phyloP scores from a whole-genome alignment of 2,329 filamentous ascomycete species.

The Zasmidium angulare region DNA sequence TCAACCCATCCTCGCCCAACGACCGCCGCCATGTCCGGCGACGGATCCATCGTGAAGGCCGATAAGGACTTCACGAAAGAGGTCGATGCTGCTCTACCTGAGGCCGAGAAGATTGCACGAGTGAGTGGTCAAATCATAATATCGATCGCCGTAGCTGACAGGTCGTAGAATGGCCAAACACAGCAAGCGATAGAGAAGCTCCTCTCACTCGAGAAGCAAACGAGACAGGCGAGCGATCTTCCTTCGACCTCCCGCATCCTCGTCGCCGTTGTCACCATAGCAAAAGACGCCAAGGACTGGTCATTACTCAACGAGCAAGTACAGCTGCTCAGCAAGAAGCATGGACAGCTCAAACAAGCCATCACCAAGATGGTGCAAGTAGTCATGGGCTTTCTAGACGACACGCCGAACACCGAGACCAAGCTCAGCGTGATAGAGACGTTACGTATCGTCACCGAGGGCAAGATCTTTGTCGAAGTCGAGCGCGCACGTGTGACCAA shows the following conservation, averaged over 20 bases:
- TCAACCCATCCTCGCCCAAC: background rate
- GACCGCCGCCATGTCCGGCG: conserved; percentile 63
- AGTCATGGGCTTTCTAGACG: conserved; percentile 87
- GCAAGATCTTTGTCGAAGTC: conserved; percentile 99
- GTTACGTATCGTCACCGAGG: conserved; percentile 91
- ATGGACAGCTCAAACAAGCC: conserved; percentile 98
- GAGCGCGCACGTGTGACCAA: conserved; percentile 93
- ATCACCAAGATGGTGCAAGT: conserved; percentile 99
- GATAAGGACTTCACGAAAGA: conserved; percentile 99
- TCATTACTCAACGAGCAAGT: conserved; percentile 94
- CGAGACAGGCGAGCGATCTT: conserved; percentile 94
- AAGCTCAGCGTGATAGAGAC: conserved; percentile 96
- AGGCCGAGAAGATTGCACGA: conserved; percentile 78
- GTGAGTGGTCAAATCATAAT: conserved; percentile 13
- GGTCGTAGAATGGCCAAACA: conserved; percentile 70
- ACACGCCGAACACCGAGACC: conserved; percentile 78
- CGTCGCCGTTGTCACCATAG: conserved; percentile 85
- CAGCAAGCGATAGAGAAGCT: conserved; percentile 93
- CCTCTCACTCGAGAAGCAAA: conserved; percentile 87
- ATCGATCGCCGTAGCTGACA: too few species aligned
- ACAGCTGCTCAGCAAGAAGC: conserved; percentile 94
- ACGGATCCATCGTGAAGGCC: conserved; percentile 76
- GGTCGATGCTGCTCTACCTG: conserved; percentile 85
- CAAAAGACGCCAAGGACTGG: conserved; percentile 92
- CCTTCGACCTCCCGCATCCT: conserved; percentile 89